Base-by-base conservation (phyloP, 2,329 filamentous ascomycete species). In the Orbilia quercus region DNA sequence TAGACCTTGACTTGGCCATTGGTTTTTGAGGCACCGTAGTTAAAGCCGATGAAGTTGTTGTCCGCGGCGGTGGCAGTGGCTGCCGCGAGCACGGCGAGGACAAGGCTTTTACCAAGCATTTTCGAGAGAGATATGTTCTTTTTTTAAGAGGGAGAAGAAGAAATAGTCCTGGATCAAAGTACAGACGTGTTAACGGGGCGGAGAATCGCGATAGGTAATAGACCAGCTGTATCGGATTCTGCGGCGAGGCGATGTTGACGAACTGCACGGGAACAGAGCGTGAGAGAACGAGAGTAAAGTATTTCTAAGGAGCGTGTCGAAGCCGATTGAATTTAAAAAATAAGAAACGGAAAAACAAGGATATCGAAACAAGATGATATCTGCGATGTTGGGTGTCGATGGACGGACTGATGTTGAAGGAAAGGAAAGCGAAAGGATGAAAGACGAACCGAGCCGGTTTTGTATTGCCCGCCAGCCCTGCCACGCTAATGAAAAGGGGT, bases 21-120 rank as follows among this genome's bases (percentile, higher is more conserved):
- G 51, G 84, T 85, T 78, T 88, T 87, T 71, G 84, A 84, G 66
- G 85, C 83, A 75, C 88, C 89, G 76, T 90, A 91, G 84, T 91
- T 91, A 86, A 91, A 91, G 77, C 90, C 90, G 75, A 87, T 84
- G 80, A 82, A 79, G 47, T 69, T 47, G 14, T 59, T 38, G n/a
- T 71, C 20, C 11, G 67, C 67, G 23, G 44, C 51, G 55, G 81
- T 79, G 38, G 81, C 81, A 59, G 81, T 80, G 76, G 80, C 80
- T 12, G 81, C 80, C 40, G 82, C 80, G 58, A 84, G 55, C 16
- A 81, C 80, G 53, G 79, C 64, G 38, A 81, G 64, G 38, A 74
- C 20, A 3, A 62, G 22, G 31, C 28, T 65, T 48, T 73, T 73
- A 16, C 54, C 54, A 16, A 73, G 36, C 69, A 73, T 73, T 7